phyloP scores from a whole-genome alignment of 352 stramenopile species.

The Phytophthora foliorum region DNA sequence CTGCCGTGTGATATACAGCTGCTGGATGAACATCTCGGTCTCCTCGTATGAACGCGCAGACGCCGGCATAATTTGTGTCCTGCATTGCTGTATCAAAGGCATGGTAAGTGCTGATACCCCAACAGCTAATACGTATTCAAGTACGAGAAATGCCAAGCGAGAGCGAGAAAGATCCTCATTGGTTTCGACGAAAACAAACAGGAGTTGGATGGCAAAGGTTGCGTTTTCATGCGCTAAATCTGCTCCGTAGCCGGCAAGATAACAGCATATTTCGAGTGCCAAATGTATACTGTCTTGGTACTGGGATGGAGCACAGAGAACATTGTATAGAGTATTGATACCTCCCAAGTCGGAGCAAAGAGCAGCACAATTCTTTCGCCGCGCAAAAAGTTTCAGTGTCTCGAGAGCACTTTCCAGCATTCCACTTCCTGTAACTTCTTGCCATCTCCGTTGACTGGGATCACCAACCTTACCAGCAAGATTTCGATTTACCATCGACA shows the following conservation, averaged over 20 bases:
- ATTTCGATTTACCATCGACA: constrained; percentile 29
- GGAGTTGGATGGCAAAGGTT: constrained; percentile 37
- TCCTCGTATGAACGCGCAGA: constrained; percentile 39
- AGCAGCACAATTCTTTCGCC: constrained; percentile 39
- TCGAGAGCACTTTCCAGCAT: constrained; percentile 35
- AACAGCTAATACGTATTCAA: constrained; percentile 48
- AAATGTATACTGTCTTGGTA: constrained; percentile 32
- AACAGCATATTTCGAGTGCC: constrained; percentile 50
- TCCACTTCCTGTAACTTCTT: constrained; percentile 13
- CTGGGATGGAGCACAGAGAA: constrained; percentile 46
- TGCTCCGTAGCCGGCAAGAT: constrained; percentile 45
- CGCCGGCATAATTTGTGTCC: constrained; percentile 35
- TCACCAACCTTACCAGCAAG: constrained; percentile 20
- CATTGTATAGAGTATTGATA: constrained; percentile 38
- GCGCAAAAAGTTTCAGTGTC: constrained; percentile 40
- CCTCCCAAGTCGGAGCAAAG: constrained; percentile 34
- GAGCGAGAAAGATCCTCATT: constrained; percentile 11
- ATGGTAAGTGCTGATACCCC: constrained; percentile 25
- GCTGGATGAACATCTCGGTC: constrained; percentile 26
- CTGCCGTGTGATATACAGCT: constrained; percentile 37
- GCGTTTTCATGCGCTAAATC: constrained; percentile 21
- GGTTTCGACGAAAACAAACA: constrained; percentile 37
- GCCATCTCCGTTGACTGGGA: constrained; percentile 4
- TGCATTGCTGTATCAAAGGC: constrained; percentile 40
- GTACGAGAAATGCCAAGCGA: constrained; percentile 42